Base-by-base conservation (phyloP, 257 asterid species). In the Solanum sparsipilum region DNA sequence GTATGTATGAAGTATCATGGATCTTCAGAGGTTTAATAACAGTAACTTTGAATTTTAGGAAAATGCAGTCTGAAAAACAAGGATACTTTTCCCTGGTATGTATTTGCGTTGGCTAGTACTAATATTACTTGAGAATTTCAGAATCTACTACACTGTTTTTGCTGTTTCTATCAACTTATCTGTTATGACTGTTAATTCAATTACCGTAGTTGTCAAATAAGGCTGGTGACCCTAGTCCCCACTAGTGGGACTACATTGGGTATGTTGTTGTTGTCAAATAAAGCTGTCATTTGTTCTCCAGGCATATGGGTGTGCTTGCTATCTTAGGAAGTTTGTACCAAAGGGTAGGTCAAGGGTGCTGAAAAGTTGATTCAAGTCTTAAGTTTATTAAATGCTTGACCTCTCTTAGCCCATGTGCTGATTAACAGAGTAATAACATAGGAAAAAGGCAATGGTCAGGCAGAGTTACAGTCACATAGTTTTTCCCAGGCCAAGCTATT, bases 21-120 rank as follows among this genome's bases (percentile, higher is more conserved):
- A 81, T 85, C 73, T 82, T 81, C 90, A 84, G 73, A 82, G 75
- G 88, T 71, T 46, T 86, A 60, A 21, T 72, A 67, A 83, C 90
- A 88, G 84, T 27, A 52, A 73, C 67, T 75, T 52, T 65, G 90
- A 52, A 71, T 88, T 58, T 31, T 83, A 96, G 99, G 99, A 96
- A 94, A 93, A 92, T 96, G 99, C 93, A 91, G 91, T 97, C 99
- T 89, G 98, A 95, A 91, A 96, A 90, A 92, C 99, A 96, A 89
- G 99, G 99, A 79, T 96, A 93, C 88, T 96, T 96, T 88, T 92
- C 94, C 52, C 91, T 90, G 95, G 99, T 96, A 91, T 90, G 92
- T 68, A 41, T 46, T 34, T 86, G 41, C 60, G 65, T 71, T 88
- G 65, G 35, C 31, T 63, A 70, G 35, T 67, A 15, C 60, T 44